Percentiles rank a stretch among this genome's conserved stretches.
Conservation (phyloP, 495 filamentous ascomycete genomes). For the Rostrohypoxylon terebratum region DNA sequence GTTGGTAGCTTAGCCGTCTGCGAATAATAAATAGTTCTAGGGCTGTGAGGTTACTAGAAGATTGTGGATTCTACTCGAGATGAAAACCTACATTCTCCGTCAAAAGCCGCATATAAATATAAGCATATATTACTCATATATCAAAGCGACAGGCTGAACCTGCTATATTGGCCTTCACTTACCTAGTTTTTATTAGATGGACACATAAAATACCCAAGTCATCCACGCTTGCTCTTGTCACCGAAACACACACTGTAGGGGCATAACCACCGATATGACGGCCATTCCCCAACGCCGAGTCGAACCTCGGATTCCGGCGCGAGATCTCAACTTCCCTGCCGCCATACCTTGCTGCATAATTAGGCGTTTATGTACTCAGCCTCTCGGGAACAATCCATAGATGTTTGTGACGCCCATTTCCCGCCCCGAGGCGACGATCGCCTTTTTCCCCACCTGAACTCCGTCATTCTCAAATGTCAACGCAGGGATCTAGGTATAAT, state of each 20-base stretch:
- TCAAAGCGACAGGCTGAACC: background rate
- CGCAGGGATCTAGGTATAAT: background rate
- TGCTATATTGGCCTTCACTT: too few relatives aligned
- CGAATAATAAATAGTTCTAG: too few relatives aligned
- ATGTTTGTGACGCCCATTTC: background rate
- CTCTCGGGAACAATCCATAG: background rate
- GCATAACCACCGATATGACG: background rate
- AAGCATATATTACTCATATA: too few relatives aligned
- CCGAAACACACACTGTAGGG: background rate
- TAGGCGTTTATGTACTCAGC: background rate
- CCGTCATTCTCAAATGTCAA: background rate
- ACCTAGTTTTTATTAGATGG: too few relatives aligned
- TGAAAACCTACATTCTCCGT: background rate
- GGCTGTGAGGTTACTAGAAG: background rate
- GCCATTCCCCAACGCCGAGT: background rate
- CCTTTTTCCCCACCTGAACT: background rate
- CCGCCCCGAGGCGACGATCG: background rate
- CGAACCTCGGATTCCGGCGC: constrained; percentile 3
- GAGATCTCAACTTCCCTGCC: background rate
- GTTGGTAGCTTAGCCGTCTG: constrained; percentile 4
- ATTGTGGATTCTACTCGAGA: background rate
- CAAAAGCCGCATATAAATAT: too few relatives aligned
- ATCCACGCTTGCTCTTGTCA: background rate
- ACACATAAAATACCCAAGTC: background rate
- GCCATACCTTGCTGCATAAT: background rate